phyloP scores from a whole-genome alignment of 1,284 basidiomycete genomes.

The Apiotrichum gamsii region DNA sequence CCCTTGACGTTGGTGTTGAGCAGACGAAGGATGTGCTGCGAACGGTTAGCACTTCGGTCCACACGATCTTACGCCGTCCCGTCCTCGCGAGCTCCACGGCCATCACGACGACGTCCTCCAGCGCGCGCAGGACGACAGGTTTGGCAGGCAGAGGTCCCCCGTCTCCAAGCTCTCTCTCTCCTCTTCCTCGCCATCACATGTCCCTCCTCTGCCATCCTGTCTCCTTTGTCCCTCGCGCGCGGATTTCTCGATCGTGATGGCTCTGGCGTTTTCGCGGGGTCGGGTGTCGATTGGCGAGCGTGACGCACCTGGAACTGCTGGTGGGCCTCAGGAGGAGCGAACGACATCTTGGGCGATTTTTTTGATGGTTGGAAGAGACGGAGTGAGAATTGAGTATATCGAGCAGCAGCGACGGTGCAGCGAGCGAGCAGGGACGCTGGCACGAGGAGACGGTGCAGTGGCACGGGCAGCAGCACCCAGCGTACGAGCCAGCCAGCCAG shows the following conservation, averaged over 20 bases:
- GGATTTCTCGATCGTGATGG: too few species aligned
- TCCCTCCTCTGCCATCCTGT: not conserved
- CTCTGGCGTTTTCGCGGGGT: too few species aligned
- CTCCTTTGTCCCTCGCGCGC: not conserved
- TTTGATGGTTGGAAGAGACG: not conserved
- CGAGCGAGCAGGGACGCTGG: not conserved
- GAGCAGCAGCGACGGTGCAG: not conserved
- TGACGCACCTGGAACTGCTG: conserved; percentile 72
- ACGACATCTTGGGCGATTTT: conserved; percentile 44
- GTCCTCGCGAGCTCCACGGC: too few species aligned
- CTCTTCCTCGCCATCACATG: not conserved
- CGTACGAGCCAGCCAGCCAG: not conserved
- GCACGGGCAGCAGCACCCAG: too few species aligned
- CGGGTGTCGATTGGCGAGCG: not conserved
- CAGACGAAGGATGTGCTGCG: conserved; percentile 91
- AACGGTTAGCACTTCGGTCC: conserved; percentile 10
- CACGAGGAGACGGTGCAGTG: not conserved
- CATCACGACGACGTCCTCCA: too few species aligned
- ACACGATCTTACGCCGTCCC: not conserved
- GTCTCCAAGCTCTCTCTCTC: not conserved
- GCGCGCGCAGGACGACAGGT: too few species aligned
- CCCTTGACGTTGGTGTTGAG: conserved; percentile 99
- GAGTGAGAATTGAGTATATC: not conserved
- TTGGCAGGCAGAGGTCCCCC: too few species aligned
- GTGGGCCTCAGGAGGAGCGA: conserved; percentile 86